Conservation (phyloP, 106 monocot species). For the Dendrobium catenatum region DNA sequence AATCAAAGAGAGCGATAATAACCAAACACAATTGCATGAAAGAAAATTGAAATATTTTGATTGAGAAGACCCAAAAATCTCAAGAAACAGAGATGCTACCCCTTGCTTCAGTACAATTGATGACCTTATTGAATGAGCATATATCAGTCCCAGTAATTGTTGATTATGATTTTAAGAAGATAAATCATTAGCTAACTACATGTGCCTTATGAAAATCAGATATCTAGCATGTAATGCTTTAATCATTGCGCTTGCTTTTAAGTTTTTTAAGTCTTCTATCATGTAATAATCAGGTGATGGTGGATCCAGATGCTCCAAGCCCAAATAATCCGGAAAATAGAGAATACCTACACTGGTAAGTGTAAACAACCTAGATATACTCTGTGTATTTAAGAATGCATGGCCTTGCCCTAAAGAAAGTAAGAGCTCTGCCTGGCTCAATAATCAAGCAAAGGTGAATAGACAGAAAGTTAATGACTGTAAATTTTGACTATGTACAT, state of each 20-base stretch:
- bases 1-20: too few relatives aligned
- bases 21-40: too few relatives aligned
- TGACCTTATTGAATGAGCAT: too few relatives aligned
- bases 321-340: slow-evolving; percentile 61
- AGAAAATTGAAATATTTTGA: too few relatives aligned
- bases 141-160: neutral
- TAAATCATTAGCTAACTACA: neutral
- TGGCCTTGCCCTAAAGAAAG: neutral
- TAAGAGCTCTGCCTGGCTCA: neutral
- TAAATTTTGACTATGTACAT: neutral
- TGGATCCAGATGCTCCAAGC: slow-evolving; percentile 76
- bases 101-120: too few relatives aligned
- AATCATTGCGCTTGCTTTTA: neutral
- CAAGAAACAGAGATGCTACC: too few relatives aligned
- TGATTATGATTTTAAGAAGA: neutral
- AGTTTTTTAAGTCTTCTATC: neutral
- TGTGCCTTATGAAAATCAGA: neutral
- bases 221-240: neutral
- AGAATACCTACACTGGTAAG: slow-evolving; percentile 66
- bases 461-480: neutral
- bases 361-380: neutral
- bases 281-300: slow-evolving; percentile 43
- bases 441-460: too few relatives aligned
- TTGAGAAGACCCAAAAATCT: too few relatives aligned
- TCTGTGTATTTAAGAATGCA: neutral